phyloP scores from a whole-genome alignment of 2,329 filamentous ascomycete species.

The Ceratocystis huliohia region DNA sequence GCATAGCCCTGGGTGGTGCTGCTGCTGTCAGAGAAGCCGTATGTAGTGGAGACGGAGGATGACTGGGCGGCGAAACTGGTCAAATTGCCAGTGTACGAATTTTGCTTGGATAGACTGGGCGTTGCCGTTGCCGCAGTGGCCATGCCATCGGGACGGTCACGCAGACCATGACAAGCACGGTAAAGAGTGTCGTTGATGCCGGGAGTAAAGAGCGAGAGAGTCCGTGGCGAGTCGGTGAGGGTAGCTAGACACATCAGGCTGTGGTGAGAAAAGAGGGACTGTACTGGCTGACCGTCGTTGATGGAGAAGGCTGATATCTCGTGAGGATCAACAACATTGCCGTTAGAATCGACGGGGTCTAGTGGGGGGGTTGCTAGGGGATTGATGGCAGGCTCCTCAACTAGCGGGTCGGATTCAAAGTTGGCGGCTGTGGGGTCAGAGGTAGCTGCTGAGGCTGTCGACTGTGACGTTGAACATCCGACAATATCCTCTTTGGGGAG shows the following conservation, averaged over 20 bases:
- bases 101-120: slow-evolving; percentile 47
- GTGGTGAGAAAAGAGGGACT: slow-evolving; percentile 90
- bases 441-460: neutral
- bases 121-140: slow-evolving; percentile 28
- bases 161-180: slow-evolving; percentile 74
- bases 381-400: slow-evolving; percentile 50
- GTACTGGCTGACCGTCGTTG: slow-evolving; percentile 65
- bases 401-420: slow-evolving; percentile 33
- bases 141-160: slow-evolving; percentile 51
- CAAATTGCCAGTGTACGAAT: slow-evolving; percentile 37
- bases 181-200: slow-evolving; percentile 84
- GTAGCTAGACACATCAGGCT: slow-evolving; percentile 74
- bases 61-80: slow-evolving; percentile 24
- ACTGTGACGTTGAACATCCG: neutral
- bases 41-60: slow-evolving; percentile 38
- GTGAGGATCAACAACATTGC: slow-evolving; percentile 61
- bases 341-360: slow-evolving; percentile 69
- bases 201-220: slow-evolving; percentile 80
- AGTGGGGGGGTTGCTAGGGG: slow-evolving; percentile 70
- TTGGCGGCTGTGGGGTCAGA: slow-evolving; percentile 24
- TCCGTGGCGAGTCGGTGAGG: slow-evolving; percentile 77
- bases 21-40: slow-evolving; percentile 61
- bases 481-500: slow-evolving; percentile 46
- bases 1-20: slow-evolving; percentile 50
- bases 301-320: slow-evolving; percentile 66